These are phyloP conservation scores for Lanzia echinophila DNA, from an alignment of 2,329 filamentous ascomycete genomes.

Conservation along the genomic window DNA sequence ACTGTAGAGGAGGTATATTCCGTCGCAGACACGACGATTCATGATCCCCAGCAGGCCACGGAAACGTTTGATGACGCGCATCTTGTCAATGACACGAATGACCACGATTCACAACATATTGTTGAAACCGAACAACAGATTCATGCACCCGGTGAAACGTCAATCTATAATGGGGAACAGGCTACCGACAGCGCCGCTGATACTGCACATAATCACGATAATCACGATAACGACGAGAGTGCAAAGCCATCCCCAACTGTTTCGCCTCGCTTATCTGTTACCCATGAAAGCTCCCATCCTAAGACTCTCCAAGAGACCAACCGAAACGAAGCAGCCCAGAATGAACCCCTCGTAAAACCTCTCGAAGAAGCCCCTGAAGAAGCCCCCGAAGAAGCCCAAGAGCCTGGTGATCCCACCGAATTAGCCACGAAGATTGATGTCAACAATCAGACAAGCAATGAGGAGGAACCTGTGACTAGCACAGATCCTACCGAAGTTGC, in stretches of 20 bases:
- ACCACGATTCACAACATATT: background rate
- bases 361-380: too few relatives aligned
- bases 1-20: background rate
- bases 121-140: background rate
- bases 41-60: background rate
- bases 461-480: background rate
- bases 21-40: background rate
- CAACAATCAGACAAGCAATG: too few relatives aligned
- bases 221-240: background rate
- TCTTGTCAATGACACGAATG: background rate
- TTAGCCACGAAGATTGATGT: too few relatives aligned
- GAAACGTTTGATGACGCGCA: background rate
- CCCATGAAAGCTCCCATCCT: too few relatives aligned
- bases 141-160: background rate
- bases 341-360: too few relatives aligned
- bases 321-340: too few relatives aligned
- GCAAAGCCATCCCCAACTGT: background rate
- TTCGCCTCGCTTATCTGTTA: too few relatives aligned
- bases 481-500: background rate
- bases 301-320: too few relatives aligned
- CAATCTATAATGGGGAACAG: background rate
- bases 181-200: background rate
- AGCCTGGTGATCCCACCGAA: too few relatives aligned
- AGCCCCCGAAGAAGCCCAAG: too few relatives aligned
- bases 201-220: background rate